Evolutionary conservation across 768 basidiomycete species (phyloP).

Genomic region (Glaciozyma antarctica): DNA sequence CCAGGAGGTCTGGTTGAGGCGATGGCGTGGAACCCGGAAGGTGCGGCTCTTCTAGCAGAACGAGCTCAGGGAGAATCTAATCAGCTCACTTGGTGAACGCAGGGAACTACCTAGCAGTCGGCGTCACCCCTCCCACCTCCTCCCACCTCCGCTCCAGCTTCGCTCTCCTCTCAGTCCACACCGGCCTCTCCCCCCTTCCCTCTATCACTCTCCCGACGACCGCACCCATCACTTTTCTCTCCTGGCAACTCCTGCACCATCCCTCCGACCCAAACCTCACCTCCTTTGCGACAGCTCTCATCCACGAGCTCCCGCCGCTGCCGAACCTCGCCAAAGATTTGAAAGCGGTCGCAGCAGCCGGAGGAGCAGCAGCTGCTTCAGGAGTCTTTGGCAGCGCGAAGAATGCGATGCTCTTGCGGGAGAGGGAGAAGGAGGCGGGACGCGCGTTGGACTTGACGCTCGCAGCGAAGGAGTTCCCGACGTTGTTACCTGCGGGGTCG

Average conservation of each 20-base stretch:
- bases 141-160: background rate
- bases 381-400: slow-evolving; percentile 21
- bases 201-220: background rate
- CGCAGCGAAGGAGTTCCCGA: slow-evolving; percentile 10
- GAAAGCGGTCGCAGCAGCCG: background rate
- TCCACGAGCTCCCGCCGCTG: slow-evolving; percentile 11
- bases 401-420: slow-evolving; percentile 28
- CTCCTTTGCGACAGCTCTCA: slow-evolving; percentile 7
- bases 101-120: no score
- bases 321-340: slow-evolving; percentile 5
- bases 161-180: slow-evolving; percentile 20
- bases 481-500: background rate
- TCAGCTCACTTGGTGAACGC: no score
- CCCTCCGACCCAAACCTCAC: background rate
- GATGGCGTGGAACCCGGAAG: no score
- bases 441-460: slow-evolving; percentile 11
- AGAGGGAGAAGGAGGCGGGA: slow-evolving; percentile 28
- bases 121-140: no score
- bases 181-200: slow-evolving; percentile 7
- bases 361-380: background rate
- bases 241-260: slow-evolving; percentile 15
- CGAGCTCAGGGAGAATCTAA: no score
- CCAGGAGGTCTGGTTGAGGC: no score
- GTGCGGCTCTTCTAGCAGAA: no score
- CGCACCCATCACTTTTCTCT: slow-evolving; percentile 2